These are phyloP conservation scores for Euphrasia arctica DNA, from an alignment of 305 asterid genomes.

Conservation along the genomic window DNA sequence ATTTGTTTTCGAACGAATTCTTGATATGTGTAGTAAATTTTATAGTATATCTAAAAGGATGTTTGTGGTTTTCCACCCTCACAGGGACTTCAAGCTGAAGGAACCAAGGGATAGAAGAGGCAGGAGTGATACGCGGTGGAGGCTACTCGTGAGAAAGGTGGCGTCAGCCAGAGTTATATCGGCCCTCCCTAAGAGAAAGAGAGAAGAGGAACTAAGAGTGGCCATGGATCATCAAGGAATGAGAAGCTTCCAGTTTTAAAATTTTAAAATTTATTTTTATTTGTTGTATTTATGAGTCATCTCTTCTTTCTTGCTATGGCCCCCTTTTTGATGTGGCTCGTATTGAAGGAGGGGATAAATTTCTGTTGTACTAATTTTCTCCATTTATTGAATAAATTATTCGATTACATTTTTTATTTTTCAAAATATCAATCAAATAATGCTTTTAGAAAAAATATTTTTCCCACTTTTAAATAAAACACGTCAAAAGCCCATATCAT, in stretches of 20 bases:
- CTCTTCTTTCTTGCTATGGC: not conserved
- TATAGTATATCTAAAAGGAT: constrained; percentile 17
- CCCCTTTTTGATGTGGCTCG: not conserved
- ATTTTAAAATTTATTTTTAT: not conserved
- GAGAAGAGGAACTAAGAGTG: constrained; percentile 47
- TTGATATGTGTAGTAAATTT: not conserved
- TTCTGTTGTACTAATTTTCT: not conserved
- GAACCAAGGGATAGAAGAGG: constrained; percentile 34
- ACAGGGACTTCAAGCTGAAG: constrained; percentile 62
- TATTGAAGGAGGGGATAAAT: too few relatives aligned
- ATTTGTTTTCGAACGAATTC: not conserved
- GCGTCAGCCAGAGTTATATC: constrained; percentile 48
- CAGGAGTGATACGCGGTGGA: constrained; percentile 46
- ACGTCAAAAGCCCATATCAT: too few relatives aligned
- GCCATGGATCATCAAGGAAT: constrained; percentile 26
- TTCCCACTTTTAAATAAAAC: too few relatives aligned
- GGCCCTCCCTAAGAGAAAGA: constrained; percentile 49
- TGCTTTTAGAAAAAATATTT: too few relatives aligned
- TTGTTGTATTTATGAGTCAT: too few relatives aligned
- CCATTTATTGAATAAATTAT: not conserved
- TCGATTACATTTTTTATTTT: too few relatives aligned
- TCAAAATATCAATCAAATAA: not conserved
- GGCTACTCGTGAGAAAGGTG: constrained; percentile 52
- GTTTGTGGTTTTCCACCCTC: not conserved
- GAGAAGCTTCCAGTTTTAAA: constrained; percentile 30